Conservation (phyloP, 108 stramenopile species). For the Skeletonema costatum region DNA sequence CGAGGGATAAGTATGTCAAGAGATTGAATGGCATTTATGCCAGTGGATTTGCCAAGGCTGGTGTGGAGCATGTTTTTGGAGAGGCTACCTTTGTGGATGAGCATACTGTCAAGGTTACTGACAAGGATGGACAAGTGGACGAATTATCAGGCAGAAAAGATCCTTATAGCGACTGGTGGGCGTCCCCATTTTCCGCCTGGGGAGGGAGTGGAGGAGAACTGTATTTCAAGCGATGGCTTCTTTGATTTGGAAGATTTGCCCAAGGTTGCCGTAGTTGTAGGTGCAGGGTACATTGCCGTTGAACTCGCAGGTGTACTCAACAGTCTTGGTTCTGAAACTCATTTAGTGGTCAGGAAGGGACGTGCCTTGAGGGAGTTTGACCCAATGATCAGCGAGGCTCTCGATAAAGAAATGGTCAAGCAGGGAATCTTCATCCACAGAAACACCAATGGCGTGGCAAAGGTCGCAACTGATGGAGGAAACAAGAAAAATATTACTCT, state of each 20-base stretch:
- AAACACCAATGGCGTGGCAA: constrained; percentile 68
- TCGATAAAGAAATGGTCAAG: constrained; percentile 74
- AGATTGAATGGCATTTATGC: constrained; percentile 89
- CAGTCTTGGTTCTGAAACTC: constrained; percentile 74
- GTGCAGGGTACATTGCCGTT: constrained; percentile 98
- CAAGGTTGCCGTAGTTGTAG: constrained; percentile 87
- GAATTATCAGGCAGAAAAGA: constrained; percentile 58
- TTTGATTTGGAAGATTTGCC: constrained; percentile 92
- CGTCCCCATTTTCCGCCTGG: constrained; percentile 67
- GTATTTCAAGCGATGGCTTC: constrained; percentile 90
- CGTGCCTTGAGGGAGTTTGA: constrained; percentile 86
- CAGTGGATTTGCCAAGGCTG: constrained; percentile 58
- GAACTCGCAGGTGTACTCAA: constrained; percentile 93
- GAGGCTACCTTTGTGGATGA: constrained; percentile 55
- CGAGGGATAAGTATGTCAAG: constrained; percentile 85
- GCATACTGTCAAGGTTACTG: constrained; percentile 50
- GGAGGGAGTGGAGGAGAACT: constrained; percentile 73
- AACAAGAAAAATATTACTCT: constrained; percentile 68
- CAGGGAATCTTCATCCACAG: constrained; percentile 75
- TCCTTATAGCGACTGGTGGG: constrained; percentile 94
- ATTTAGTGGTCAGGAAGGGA: constrained; percentile 65
- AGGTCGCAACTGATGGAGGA: constrained; percentile 50
- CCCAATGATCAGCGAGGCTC: constrained; percentile 64
- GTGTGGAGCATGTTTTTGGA: constrained; percentile 61
- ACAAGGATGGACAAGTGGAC: constrained; percentile 17